Evolutionary conservation across 768 basidiomycete species (phyloP).

Genomic region (Hemileccinum rubropunctum): DNA sequence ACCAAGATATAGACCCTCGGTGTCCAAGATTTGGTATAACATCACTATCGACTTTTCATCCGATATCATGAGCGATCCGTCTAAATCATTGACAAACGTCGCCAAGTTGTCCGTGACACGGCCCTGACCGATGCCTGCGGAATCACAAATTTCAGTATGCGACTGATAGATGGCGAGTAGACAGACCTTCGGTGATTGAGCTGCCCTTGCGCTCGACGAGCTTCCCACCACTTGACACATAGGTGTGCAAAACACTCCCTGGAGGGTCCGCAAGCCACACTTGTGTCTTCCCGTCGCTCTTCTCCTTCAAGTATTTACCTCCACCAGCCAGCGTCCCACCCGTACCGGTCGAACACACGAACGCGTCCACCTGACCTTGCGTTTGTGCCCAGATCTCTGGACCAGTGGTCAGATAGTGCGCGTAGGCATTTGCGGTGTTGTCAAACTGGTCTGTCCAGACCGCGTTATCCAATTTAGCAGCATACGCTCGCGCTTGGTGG

Average conservation of each 20-base stretch:
- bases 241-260: conserved; percentile 86
- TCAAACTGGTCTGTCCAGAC: conserved; percentile 99
- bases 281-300: conserved; percentile 73
- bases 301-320: conserved; percentile 82
- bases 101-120: conserved; percentile 89
- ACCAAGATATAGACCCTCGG: conserved; percentile 92
- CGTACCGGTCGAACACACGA: conserved; percentile 92
- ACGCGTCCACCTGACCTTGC: conserved; percentile 76
- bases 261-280: conserved; percentile 97
- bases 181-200: conserved; percentile 85
- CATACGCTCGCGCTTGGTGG: conserved; percentile 92
- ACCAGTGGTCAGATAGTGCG: conserved; percentile 88
- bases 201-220: conserved; percentile 76
- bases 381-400: conserved; percentile 97
- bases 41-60: conserved; percentile 90
- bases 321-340: conserved; percentile 94
- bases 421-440: conserved; percentile 86
- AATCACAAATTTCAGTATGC: background rate
- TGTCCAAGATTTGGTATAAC: conserved; percentile 89
- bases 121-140: conserved; percentile 91
- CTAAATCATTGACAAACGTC: conserved; percentile 73
- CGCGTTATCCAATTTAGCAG: conserved; percentile 68
- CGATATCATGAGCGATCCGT: conserved; percentile 82
- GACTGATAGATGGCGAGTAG: background rate
- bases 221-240: conserved; percentile 76